Percentiles rank a stretch among this genome's conserved stretches.
phyloP scores from a whole-genome alignment of 2,329 filamentous ascomycete species.

The Mariannaea elegans region DNA sequence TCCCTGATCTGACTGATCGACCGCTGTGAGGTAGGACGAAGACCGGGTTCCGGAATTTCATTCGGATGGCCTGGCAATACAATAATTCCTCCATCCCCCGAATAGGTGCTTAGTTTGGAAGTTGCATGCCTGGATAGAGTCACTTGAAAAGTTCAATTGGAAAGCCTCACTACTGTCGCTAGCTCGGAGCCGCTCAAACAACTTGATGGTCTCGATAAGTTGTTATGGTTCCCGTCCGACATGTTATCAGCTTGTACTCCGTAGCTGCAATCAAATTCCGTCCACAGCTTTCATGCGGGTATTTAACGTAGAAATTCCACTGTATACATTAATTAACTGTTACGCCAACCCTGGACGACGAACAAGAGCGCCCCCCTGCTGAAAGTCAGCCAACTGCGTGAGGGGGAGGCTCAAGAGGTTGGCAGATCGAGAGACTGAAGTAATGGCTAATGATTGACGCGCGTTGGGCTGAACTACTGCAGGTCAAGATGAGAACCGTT shows the following conservation, averaged over 20 bases:
- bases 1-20: not conserved
- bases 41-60: slow-evolving; percentile 1
- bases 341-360: not conserved
- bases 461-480: slow-evolving; percentile 31
- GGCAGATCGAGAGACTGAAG: slow-evolving; percentile 6
- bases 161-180: too few relatives aligned
- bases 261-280: slow-evolving; percentile 18
- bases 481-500: slow-evolving; percentile 37
- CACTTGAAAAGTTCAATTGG: too few relatives aligned
- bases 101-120: too few relatives aligned
- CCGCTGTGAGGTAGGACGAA: not conserved
- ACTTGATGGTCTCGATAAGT: too few relatives aligned
- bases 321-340: not conserved
- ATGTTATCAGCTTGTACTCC: too few relatives aligned
- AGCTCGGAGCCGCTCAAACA: too few relatives aligned
- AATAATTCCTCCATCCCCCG: too few relatives aligned
- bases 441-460: slow-evolving; percentile 22
- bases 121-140: too few relatives aligned
- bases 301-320: slow-evolving; percentile 5
- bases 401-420: slow-evolving; percentile 1
- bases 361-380: slow-evolving; percentile 11
- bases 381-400: slow-evolving; percentile 11
- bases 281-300: slow-evolving; percentile 13
- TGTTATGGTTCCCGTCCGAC: not conserved
- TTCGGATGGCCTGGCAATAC: too few relatives aligned